Percentiles rank a stretch among this genome's conserved stretches.
These are phyloP conservation scores for Colletotrichum tanaceti DNA, from an alignment of 2,329 filamentous ascomycete genomes.

Conservation along the genomic window DNA sequence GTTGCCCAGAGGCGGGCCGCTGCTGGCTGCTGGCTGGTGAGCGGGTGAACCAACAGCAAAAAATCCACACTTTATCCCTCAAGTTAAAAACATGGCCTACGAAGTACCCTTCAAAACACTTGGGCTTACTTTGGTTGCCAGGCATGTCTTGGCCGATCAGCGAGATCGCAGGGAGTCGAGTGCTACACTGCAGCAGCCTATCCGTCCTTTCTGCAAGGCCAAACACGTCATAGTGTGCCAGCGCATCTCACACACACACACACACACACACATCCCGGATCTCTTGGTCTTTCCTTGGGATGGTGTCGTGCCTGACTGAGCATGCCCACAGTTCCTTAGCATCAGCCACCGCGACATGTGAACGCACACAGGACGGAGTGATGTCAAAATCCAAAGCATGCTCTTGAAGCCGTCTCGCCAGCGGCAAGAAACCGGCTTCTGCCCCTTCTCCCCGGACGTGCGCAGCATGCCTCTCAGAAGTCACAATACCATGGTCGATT, in stretches of 20 bases:
- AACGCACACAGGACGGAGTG: too few species aligned
- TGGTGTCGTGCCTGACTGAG: neutral
- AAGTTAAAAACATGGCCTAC: too few species aligned
- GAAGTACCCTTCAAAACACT: too few species aligned
- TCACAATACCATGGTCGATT: slow-evolving; percentile 1
- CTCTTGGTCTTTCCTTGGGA: slow-evolving; percentile 26
- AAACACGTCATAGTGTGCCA: slow-evolving; percentile 38
- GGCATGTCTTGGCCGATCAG: too few species aligned
- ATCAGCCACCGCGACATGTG: neutral
- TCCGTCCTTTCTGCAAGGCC: slow-evolving; percentile 2
- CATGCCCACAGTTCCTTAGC: neutral
- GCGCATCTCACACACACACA: slow-evolving; percentile 33
- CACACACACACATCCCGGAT: slow-evolving; percentile 13
- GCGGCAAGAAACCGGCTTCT: neutral
- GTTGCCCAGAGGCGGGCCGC: too few species aligned
- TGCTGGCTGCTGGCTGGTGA: too few species aligned
- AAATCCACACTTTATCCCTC: too few species aligned
- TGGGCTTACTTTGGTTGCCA: too few species aligned
- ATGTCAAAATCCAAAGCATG: neutral
- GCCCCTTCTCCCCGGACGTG: neutral
- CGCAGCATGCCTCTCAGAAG: neutral
- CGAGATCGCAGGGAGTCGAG: too few species aligned
- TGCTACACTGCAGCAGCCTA: too few species aligned
- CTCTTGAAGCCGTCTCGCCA: neutral
- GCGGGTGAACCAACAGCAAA: too few species aligned